These are phyloP conservation scores for Leccinum truebloodii DNA, from an alignment of 768 basidiomycete species.

Conservation along the genomic window DNA sequence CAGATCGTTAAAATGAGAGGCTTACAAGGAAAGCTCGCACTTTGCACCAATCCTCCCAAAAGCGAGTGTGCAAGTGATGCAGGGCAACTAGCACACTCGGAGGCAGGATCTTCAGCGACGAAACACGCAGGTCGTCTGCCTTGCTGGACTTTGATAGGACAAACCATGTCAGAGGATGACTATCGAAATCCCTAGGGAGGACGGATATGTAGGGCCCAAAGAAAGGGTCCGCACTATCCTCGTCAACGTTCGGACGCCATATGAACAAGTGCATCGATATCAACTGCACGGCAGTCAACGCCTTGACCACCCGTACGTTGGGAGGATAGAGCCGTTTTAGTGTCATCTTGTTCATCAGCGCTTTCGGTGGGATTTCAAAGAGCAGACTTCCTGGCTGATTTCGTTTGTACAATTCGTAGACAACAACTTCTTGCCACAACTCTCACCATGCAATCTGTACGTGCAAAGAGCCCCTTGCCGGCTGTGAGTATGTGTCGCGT, in stretches of 20 bases:
- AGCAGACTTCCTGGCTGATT: constrained; percentile 55
- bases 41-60: constrained; percentile 58
- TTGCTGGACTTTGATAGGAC: constrained; percentile 31
- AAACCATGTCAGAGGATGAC: constrained; percentile 84
- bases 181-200: constrained; percentile 69
- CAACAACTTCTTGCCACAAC: constrained; percentile 14
- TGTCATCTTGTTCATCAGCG: constrained; percentile 74
- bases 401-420: not conserved
- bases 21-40: constrained; percentile 56
- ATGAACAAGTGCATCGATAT: constrained; percentile 81
- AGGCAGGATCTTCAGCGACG: constrained; percentile 50
- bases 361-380: constrained; percentile 68
- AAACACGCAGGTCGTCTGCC: constrained; percentile 17
- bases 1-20: not conserved
- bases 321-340: constrained; percentile 59
- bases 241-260: constrained; percentile 49
- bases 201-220: constrained; percentile 81
- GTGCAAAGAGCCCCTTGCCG: constrained; percentile 71
- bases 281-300: constrained; percentile 67
- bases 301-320: constrained; percentile 13
- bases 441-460: constrained; percentile 41
- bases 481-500: constrained; percentile 38
- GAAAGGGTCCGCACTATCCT: constrained; percentile 49
- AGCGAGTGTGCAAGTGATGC: constrained; percentile 46
- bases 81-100: constrained; percentile 44